Evolutionary conservation across 306 rosid species (phyloP), one percentile per base, ranked within the genome.

Genomic region (Cercis canadensis): DNA sequence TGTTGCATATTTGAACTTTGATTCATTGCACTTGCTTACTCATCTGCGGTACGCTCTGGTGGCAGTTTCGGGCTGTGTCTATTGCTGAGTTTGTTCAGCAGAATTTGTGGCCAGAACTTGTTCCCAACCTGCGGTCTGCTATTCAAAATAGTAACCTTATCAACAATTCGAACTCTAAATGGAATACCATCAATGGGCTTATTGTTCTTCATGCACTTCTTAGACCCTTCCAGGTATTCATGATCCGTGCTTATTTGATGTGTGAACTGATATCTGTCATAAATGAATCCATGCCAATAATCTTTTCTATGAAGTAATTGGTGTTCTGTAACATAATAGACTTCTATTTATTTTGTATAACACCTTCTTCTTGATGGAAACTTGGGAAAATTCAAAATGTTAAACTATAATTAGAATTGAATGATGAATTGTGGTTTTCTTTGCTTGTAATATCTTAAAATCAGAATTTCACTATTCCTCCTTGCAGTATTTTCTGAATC

Each of bases 181-280:
- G 92, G 93, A 89, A 73, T 37, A 86, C 92, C 5, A 33, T 81
- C 44, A 92, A 87, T 76, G 80, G 84, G 45, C 86, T 92, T 49
- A 52, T 78, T 19, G 72, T 89, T 82, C 96, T 92, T 72, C 96
- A 78, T 56, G 82, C 97, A 2, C 88, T 89, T 62, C 83, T 90
- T 62, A 89, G 90, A 77, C 97, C 97, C 21, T 92, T 89, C 63
- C 97, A 89, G 92, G 97, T 92, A 82, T 55, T 58, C 36, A 4
- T 68, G 51, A 43, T 73, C 49, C 49, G 11, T 17, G 62, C 59
- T 47, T 5, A 18, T 14, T 8, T 34, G 4, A 34, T 34, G 39
- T 34, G 7, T 7, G 5, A 34, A 7, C 39, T 34, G 39, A 34
- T 34, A 34, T 34, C 39, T 3, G 39, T 34, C 7, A 7, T 34